A percentile compares a stretch with the other conserved stretches of the same genome.
phyloP scores from a whole-genome alignment of 192 early-diverging fungal genomes.

The Phlyctochytrium arcticum region DNA sequence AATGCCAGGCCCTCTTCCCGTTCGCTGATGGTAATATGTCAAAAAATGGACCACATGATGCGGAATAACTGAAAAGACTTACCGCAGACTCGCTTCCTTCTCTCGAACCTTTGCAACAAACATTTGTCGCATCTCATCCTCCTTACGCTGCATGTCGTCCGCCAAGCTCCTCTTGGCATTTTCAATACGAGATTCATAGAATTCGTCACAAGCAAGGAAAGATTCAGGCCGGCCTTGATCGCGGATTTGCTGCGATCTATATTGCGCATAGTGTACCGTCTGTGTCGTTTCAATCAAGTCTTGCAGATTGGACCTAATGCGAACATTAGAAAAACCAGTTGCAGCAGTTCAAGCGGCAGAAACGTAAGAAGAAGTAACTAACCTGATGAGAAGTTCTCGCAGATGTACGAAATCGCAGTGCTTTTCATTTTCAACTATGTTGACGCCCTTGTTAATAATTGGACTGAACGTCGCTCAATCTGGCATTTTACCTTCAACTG shows the following conservation, averaged over 20 bases:
- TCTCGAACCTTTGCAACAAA: constrained; percentile 58
- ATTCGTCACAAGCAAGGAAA: constrained; percentile 75
- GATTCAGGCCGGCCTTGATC: constrained; percentile 71
- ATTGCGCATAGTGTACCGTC: constrained; percentile 90
- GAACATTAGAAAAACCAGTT: constrained; percentile 2
- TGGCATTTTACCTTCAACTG: constrained; percentile 83
- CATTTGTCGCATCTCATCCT: constrained; percentile 66
- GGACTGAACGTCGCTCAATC: too few relatives aligned
- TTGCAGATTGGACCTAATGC: constrained; percentile 83
- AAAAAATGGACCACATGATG: background rate
- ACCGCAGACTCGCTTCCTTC: constrained; percentile 57
- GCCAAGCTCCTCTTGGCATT: constrained; percentile 55
- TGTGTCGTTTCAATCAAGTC: constrained; percentile 98
- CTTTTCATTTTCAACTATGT: constrained; percentile 83
- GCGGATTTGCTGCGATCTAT: constrained; percentile 89
- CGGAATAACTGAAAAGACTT: background rate
- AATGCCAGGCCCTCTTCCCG: constrained; percentile 45
- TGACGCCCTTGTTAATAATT: too few relatives aligned
- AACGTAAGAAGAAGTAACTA: background rate
- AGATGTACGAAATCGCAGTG: constrained; percentile 97
- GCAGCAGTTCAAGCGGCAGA: background rate
- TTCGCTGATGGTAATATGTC: constrained; percentile 14
- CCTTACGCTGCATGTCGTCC: constrained; percentile 67
- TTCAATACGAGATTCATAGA: constrained; percentile 69
- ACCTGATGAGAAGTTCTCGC: constrained; percentile 78